Evolutionary conservation across 1,139 yeast genomes (phyloP).

Genomic region (Hyphopichia buzzinii): DNA sequence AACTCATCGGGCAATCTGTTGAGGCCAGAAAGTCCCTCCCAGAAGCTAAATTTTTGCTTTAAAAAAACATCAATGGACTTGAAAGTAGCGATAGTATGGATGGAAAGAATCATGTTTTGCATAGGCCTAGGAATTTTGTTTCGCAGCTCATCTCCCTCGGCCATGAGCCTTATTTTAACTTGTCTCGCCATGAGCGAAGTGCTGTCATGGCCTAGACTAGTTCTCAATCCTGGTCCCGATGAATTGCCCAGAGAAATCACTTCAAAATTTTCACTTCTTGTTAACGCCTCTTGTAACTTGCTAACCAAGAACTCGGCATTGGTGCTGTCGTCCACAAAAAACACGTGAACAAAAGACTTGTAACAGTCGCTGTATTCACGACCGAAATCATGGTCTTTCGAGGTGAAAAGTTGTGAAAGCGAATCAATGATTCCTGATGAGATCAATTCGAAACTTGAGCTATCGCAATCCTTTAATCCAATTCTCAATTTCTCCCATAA

Average conservation of each 20-base stretch:
- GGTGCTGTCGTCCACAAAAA: slow-evolving; percentile 33
- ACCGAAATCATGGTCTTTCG: slow-evolving; percentile 21
- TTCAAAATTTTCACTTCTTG: slow-evolving; percentile 75
- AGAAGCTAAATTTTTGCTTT: slow-evolving; percentile 30
- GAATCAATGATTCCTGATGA: slow-evolving; percentile 63
- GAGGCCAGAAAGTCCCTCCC: slow-evolving; percentile 18
- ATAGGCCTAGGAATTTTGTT: slow-evolving; percentile 28
- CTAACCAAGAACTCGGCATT: slow-evolving; percentile 35
- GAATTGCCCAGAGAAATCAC: slow-evolving; percentile 55
- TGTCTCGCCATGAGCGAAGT: slow-evolving; percentile 74
- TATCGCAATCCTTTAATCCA: slow-evolving; percentile 17
- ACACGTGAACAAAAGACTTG: slow-evolving; percentile 47
- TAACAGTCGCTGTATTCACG: slow-evolving; percentile 28
- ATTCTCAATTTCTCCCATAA: slow-evolving; percentile 48
- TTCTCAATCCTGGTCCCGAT: slow-evolving; percentile 3
- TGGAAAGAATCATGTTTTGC: slow-evolving; percentile 54
- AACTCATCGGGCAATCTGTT: slow-evolving; percentile 2
- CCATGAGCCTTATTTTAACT: slow-evolving; percentile 53
- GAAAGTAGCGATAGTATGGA: slow-evolving; percentile 90
- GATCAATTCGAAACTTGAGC: slow-evolving; percentile 73
- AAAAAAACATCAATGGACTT: slow-evolving; percentile 67
- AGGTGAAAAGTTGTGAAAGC: slow-evolving; percentile 41
- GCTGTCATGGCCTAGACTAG: slow-evolving; percentile 16
- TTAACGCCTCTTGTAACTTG: slow-evolving; percentile 70
- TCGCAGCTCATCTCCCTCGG: slow-evolving; percentile 21